Base-by-base conservation (phyloP, 208 protist genomes). In the Strigomonas culicis region DNA sequence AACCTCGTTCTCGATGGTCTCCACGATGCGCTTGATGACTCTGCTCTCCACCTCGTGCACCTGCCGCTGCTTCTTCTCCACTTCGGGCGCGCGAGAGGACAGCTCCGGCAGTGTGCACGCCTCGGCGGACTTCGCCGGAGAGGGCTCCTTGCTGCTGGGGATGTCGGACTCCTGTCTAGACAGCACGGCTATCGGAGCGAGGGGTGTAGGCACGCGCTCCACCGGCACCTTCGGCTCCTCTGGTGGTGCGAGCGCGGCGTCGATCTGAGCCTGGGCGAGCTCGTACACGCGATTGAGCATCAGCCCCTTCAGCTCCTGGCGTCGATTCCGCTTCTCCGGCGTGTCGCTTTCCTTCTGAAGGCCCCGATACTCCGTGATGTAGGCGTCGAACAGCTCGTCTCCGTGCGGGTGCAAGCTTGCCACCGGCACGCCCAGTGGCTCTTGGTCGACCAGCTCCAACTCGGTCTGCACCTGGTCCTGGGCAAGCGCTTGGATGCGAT, bases 221-320 rank as follows among this genome's bases (percentile, higher is more conserved):
- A 22, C 68, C 70, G 59, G 86, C 76, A 61, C 63, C 60, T 90
- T 74, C 57, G 84, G 84, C 50, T 86, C 70, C 31, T 87, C 82
- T 47, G 86, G 64, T 70, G 90, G 85, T 43, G 56, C 77, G 34
- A 75, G 77, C 39, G 86, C 81, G 15, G 69, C 62, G 69, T 83
- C 68, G 25, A 84, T 83, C 53, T 84, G 70, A 60, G 81, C 73
- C 63, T 76, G 76, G 51, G 83, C 86, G 25, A 93, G 63, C 66
- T 88, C 81, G 60, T 83, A 68, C 8, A 76, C 82, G 55, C 84
- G 82, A n/a, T 63, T 47, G 65, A 30, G 21, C 6, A 53, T 10
- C 13, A 53, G 17, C 10, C 6, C 10, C 13, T 53, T 19, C 8
- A 53, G 21, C 49, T 53, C 49, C 17, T 53, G 21, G 13, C 21